A percentile compares a stretch with the other conserved stretches of the same genome.
phyloP scores from a whole-genome alignment of 2,329 filamentous ascomycete species.

The Plenodomus biglobosus region DNA sequence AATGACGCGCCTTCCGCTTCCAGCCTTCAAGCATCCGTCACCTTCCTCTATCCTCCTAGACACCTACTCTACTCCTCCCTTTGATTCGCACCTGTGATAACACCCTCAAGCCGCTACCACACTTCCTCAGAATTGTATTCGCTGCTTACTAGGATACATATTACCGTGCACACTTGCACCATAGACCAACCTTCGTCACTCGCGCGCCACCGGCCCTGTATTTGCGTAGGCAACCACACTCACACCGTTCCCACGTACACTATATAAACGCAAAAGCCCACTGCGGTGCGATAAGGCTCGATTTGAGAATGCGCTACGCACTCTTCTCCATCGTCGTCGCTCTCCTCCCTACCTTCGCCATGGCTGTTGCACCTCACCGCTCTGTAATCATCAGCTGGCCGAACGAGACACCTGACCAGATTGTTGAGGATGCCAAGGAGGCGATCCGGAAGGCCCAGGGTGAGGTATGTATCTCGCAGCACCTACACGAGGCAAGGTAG shows the following conservation, averaged over 20 bases:
- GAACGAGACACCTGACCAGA: conserved; percentile 64
- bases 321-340: conserved; percentile 60
- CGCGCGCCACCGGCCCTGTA: background rate
- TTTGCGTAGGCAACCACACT: background rate
- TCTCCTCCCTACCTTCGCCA: conserved; percentile 60
- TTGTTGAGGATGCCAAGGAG: conserved; percentile 71
- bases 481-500: no score
- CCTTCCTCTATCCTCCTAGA: conserved; percentile 5
- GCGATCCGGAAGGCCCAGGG: conserved; percentile 67
- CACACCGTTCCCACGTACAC: background rate
- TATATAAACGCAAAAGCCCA: background rate
- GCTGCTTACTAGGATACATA: background rate
- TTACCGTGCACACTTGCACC: background rate
- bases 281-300: background rate
- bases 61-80: conserved; percentile 8
- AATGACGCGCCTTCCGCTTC: conserved; percentile 16
- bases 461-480: no score
- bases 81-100: conserved; percentile 1
- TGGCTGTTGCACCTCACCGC: conserved; percentile 64
- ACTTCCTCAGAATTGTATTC: background rate
- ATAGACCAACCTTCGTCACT: background rate
- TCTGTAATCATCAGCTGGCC: conserved; percentile 79
- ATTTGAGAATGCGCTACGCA: conserved; percentile 64
- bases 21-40: conserved; percentile 1
- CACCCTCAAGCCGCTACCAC: background rate